Conservation (phyloP, 1,284 basidiomycete genomes). For the Entoloma clypeatum region DNA sequence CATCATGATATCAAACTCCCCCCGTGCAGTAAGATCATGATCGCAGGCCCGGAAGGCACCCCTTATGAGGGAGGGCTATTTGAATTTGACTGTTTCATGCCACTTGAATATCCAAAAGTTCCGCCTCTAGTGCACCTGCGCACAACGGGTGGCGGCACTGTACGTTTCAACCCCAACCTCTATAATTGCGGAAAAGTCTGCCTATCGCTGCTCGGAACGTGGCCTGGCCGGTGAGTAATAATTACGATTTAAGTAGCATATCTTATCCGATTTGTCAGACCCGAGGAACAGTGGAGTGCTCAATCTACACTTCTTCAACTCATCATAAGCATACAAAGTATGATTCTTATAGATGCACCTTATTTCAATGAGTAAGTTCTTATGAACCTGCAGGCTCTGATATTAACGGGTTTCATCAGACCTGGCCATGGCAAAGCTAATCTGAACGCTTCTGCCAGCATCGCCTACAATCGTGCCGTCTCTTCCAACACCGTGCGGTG, state of each 20-base stretch:
- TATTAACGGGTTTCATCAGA: slow-evolving; percentile 24
- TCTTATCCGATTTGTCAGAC: slow-evolving; percentile 25
- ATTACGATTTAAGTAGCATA: slow-evolving; percentile 1
- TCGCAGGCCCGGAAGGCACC: slow-evolving; percentile 51
- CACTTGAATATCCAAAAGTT: slow-evolving; percentile 43
- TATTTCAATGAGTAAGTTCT: slow-evolving; percentile 52
- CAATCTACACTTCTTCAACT: slow-evolving; percentile 55
- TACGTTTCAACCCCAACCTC: slow-evolving; percentile 55
- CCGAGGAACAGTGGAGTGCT: slow-evolving; percentile 50
- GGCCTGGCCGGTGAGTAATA: slow-evolving; percentile 41
- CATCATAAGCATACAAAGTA: slow-evolving; percentile 52
- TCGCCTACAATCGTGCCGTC: slow-evolving; percentile 44
- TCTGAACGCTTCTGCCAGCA: slow-evolving; percentile 31
- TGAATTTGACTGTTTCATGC: slow-evolving; percentile 55
- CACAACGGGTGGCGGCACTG: slow-evolving; percentile 48
- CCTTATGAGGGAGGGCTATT: slow-evolving; percentile 54
- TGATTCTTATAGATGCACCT: slow-evolving; percentile 54
- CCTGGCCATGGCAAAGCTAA: slow-evolving; percentile 45
- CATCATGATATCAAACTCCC: slow-evolving; percentile 7
- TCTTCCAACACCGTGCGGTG: slow-evolving; percentile 40
- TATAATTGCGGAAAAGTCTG: slow-evolving; percentile 50
- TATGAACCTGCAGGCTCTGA: slow-evolving; percentile 2
- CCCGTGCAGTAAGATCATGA: slow-evolving; percentile 45
- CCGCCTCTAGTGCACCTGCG: slow-evolving; percentile 47
- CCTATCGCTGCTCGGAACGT: slow-evolving; percentile 51